phyloP scores from a whole-genome alignment of 1,284 basidiomycete genomes.

The Porogramme epimiltina region DNA sequence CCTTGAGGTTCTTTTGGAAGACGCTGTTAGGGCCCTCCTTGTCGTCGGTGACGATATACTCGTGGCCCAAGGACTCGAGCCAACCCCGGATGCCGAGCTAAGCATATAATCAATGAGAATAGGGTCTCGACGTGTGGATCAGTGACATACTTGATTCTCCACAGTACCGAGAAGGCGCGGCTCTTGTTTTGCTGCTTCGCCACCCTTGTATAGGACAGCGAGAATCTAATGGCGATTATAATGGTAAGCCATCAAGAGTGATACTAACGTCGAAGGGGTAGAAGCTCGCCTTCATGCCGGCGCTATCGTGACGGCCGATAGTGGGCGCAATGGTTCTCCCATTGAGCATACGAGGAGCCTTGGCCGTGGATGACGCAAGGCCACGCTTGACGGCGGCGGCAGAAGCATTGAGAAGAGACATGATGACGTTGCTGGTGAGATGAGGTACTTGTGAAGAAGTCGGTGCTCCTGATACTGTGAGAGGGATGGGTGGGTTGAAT shows the following conservation, averaged over 20 bases:
- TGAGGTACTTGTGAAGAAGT: background rate
- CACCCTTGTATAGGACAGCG: slow-evolving; percentile 81
- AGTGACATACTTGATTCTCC: slow-evolving; percentile 72
- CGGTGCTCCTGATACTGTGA: background rate
- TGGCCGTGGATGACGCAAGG: slow-evolving; percentile 6
- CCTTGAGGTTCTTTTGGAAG: slow-evolving; percentile 87
- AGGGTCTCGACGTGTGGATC: slow-evolving; percentile 7
- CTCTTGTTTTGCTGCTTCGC: slow-evolving; percentile 75
- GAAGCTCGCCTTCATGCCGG: slow-evolving; percentile 26
- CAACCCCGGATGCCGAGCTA: slow-evolving; percentile 77
- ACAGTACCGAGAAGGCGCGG: slow-evolving; percentile 86
- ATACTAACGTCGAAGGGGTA: background rate
- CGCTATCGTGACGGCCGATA: slow-evolving; percentile 6
- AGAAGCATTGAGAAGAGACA: slow-evolving; percentile 20
- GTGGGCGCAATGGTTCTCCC: slow-evolving; percentile 12
- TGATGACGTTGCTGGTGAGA: slow-evolving; percentile 3
- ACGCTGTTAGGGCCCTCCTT: slow-evolving; percentile 88
- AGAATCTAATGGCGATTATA: slow-evolving; percentile 56
- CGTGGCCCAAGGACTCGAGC: slow-evolving; percentile 79
- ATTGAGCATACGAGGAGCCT: slow-evolving; percentile 14
- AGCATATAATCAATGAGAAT: background rate
- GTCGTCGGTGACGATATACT: slow-evolving; percentile 78
- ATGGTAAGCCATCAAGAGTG: too few species aligned
- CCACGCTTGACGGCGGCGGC: slow-evolving; percentile 16
- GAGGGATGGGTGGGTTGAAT: background rate